Conservation (phyloP, 1,284 basidiomycete species). For the Mycena sp. region DNA sequence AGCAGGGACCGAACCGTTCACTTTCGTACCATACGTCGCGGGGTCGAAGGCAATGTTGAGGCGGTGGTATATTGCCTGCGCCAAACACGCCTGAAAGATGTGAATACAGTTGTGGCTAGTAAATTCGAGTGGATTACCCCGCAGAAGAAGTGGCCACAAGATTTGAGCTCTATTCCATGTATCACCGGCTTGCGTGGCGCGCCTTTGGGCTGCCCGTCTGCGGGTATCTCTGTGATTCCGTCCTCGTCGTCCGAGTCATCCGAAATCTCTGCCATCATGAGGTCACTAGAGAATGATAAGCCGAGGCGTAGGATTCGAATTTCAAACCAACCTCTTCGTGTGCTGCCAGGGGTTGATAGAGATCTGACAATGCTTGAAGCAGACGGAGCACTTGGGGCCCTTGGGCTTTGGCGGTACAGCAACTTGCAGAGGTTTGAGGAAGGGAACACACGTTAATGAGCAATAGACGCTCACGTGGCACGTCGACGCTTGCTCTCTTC, state of each 20-base stretch:
- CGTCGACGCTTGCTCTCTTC: too few species aligned
- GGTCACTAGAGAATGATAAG: slow-evolving; percentile 8
- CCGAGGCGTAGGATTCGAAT: not conserved
- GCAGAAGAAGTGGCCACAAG: slow-evolving; percentile 30
- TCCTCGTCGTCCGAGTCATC: not conserved
- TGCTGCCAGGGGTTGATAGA: slow-evolving; percentile 31
- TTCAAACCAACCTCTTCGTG: slow-evolving; percentile 13
- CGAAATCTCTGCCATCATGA: slow-evolving; percentile 5
- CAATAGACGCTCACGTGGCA: not conserved
- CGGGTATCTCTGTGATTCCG: too few species aligned
- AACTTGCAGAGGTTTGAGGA: not conserved
- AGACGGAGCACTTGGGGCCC: slow-evolving; percentile 20
- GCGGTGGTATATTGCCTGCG: slow-evolving; percentile 27
- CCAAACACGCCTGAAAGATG: slow-evolving; percentile 24
- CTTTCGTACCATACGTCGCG: slow-evolving; percentile 21
- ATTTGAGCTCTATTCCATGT: slow-evolving; percentile 10
- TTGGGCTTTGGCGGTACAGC: not conserved
- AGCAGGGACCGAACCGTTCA: slow-evolving; percentile 11
- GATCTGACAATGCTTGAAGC: slow-evolving; percentile 5
- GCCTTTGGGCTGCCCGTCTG: too few species aligned
- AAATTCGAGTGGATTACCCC: slow-evolving; percentile 18
- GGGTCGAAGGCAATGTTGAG: slow-evolving; percentile 31
- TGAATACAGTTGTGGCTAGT: not conserved
- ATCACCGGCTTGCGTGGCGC: not conserved
- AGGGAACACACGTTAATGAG: not conserved